Conservation (phyloP, 225 moss, liverwort and hornwort species). For the Sphagnum tenellum region DNA sequence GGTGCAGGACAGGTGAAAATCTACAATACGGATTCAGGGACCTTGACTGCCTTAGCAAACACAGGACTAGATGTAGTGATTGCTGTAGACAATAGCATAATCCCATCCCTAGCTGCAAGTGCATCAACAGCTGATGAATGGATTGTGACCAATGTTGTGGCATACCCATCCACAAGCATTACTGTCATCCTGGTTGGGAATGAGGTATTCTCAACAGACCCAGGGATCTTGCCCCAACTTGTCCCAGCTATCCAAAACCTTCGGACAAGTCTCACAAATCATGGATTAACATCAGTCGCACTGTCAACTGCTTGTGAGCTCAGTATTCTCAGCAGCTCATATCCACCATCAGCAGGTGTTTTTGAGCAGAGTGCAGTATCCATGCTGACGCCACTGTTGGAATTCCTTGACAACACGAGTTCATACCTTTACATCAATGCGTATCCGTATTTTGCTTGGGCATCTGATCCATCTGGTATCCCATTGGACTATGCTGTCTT, state of each 20-base stretch:
- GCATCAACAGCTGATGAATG: constrained; percentile 24
- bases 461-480: constrained; percentile 41
- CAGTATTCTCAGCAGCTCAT: constrained; percentile 23
- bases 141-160: constrained; percentile 30
- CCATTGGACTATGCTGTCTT: constrained; percentile 59
- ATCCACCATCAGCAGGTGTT: constrained; percentile 30
- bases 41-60: constrained; percentile 32
- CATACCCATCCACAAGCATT: constrained; percentile 42
- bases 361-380: constrained; percentile 26
- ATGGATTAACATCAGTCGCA: constrained; percentile 18
- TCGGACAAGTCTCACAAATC: constrained; percentile 13
- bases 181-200: constrained; percentile 39
- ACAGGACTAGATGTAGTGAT: constrained; percentile 34
- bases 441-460: constrained; percentile 71
- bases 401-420: constrained; percentile 22
- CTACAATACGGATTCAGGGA: constrained; percentile 38
- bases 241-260: constrained; percentile 47
- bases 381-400: constrained; percentile 34
- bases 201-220: constrained; percentile 23
- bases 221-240: constrained; percentile 30
- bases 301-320: constrained; percentile 42
- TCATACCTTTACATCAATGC: constrained; percentile 58
- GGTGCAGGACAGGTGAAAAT: constrained; percentile 37
- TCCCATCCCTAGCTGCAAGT: constrained; percentile 5
- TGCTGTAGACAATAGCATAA: constrained; percentile 31